Base-by-base conservation (phyloP, 106 monocot genomes). In the Platanthera guangdongensis region DNA sequence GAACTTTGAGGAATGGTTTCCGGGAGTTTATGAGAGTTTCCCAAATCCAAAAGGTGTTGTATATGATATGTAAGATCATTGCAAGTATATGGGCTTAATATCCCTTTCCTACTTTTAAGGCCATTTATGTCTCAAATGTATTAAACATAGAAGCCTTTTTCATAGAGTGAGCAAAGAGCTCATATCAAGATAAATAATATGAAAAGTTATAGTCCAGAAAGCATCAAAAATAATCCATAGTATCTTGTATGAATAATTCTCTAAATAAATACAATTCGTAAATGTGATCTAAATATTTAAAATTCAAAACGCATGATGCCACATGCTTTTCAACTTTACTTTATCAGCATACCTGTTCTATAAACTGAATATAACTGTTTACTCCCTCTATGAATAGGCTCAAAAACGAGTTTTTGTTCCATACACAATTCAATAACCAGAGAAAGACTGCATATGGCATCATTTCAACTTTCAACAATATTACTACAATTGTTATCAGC, bases 291-390 rank as follows among this genome's bases (percentile, higher is more conserved):
- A 65, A 32, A 65, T 30, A 59, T 19, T 59, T 19, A 16, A 74
- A 63, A 19, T 77, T 75, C 0, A 39, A 39, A 39, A 39, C 39
- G 0, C 39, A 39, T 39, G 39, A 39, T 1, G 39, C 39, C 39
- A 39, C 39, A 39, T 39, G 39, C 39, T 39, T n/a, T 65, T 25
- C 65, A 0, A 65, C 32, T 9, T 12, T 11, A 65, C 25, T 65
- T 65, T 65, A 25, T 65, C 30, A 3, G 7, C 52, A 60, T 84
- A 93, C 96, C 96, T 89, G 11, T 78, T 93, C 84, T 75, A 97
- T 91, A 82, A 97, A 97, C 25, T 85, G 57, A 75, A 88, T 88
- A 74, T 97, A 97, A 63, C 70, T 82, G 32, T 76, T 59, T 5
- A 97, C 91, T 60, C 93, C 96, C n/a, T 83, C 75, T 83, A 14